phyloP scores from a whole-genome alignment of 331 rosid genomes.

The Phaseolus coccineus region DNA sequence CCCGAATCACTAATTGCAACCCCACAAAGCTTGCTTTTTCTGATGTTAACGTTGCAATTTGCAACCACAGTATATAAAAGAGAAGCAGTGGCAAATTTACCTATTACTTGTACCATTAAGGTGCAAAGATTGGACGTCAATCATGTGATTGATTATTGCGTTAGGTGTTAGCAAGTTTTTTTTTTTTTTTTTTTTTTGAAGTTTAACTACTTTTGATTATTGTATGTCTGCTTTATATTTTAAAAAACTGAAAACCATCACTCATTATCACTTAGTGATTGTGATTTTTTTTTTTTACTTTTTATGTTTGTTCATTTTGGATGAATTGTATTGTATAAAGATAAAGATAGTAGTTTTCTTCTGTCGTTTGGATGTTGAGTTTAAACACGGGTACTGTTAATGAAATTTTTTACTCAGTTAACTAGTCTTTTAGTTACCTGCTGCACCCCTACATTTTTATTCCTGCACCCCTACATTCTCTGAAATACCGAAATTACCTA shows the following conservation, averaged over 20 bases:
- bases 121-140: constrained; percentile 35
- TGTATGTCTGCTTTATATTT: constrained; percentile 7
- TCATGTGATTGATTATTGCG: constrained; percentile 42
- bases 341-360: not conserved
- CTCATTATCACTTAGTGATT: not conserved
- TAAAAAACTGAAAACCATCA: not conserved
- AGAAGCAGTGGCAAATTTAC: constrained; percentile 25
- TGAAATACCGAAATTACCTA: too few relatives aligned
- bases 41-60: constrained; percentile 13
- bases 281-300: not conserved
- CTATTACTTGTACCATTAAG: constrained; percentile 17
- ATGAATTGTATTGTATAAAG: not conserved
- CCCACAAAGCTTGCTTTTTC: constrained; percentile 26
- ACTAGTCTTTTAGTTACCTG: too few relatives aligned
- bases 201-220: constrained; percentile 29
- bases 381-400: not conserved
- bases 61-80: constrained; percentile 15
- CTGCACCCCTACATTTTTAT: too few relatives aligned
- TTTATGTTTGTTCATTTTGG: not conserved
- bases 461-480: too few relatives aligned
- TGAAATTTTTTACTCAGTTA: not conserved
- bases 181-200: not conserved
- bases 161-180: constrained; percentile 32
- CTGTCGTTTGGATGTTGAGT: not conserved
- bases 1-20: constrained; percentile 61